A percentile compares a stretch with the other conserved stretches of the same genome.
phyloP scores from a whole-genome alignment of 495 filamentous ascomycete genomes.

The Parathielavia hyrcaniae region DNA sequence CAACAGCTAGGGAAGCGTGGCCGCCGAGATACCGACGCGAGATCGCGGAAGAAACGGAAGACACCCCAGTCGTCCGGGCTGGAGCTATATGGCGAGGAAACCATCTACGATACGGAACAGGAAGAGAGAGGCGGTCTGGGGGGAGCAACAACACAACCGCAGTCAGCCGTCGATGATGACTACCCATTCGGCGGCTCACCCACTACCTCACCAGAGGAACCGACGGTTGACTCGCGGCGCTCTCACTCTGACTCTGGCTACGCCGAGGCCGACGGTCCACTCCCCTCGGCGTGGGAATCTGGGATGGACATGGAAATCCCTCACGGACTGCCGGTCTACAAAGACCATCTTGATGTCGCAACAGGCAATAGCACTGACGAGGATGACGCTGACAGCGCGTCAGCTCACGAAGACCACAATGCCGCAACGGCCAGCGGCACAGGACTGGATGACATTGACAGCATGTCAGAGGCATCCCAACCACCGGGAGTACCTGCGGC shows the following conservation, averaged over 20 bases:
- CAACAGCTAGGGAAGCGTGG: not conserved
- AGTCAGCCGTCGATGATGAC: not conserved
- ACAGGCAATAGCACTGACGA: not conserved
- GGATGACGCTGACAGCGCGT: not conserved
- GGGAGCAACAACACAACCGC: not conserved
- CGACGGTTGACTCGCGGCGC: not conserved
- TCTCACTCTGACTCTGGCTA: slow-evolving; percentile 1
- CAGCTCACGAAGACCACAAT: not conserved
- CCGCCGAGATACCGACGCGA: slow-evolving; percentile 1
- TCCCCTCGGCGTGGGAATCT: not conserved
- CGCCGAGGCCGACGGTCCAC: not conserved
- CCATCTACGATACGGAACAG: not conserved
- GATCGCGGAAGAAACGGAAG: slow-evolving; percentile 2
- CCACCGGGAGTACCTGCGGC: not conserved
- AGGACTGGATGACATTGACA: not conserved
- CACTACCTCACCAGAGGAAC: too few relatives aligned
- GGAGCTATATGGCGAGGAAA: not conserved
- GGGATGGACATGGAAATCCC: not conserved
- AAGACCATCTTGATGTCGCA: not conserved
- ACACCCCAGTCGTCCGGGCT: not conserved
- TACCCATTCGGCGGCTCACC: not conserved
- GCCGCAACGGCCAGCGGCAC: not conserved
- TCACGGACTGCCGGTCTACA: not conserved
- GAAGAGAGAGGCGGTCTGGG: not conserved
- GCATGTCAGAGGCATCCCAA: not conserved